A percentile compares a stretch with the other conserved stretches of the same genome.
phyloP scores from a whole-genome alignment of 2,329 filamentous ascomycete species.

The Diaporthe helianthi region DNA sequence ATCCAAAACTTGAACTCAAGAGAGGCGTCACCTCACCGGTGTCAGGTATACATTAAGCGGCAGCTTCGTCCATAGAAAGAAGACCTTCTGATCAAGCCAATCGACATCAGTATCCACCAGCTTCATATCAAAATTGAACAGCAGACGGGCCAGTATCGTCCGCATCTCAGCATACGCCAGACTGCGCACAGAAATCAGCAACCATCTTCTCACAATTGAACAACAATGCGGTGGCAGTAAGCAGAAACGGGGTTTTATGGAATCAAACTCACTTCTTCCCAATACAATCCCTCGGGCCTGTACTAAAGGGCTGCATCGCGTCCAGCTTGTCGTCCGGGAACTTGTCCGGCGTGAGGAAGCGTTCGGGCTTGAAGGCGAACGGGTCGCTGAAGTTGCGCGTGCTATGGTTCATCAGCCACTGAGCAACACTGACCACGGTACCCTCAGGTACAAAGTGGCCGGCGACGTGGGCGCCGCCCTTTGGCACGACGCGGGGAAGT shows the following conservation, averaged over 20 bases:
- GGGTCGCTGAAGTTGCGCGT: slow-evolving; percentile 53
- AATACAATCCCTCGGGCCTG: slow-evolving; percentile 58
- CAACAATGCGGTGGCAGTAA: no score
- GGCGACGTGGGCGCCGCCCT: slow-evolving; percentile 44
- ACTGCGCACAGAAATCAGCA: slow-evolving; percentile 39
- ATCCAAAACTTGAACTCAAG: no score
- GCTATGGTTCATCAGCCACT: slow-evolving; percentile 54
- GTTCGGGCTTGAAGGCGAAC: slow-evolving; percentile 54
- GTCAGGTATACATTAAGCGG: slow-evolving; percentile 47
- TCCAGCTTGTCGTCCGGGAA: slow-evolving; percentile 52
- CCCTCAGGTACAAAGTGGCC: slow-evolving; percentile 44
- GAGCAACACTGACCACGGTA: slow-evolving; percentile 50
- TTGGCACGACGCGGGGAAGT: slow-evolving; percentile 42
- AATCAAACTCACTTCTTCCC: slow-evolving; percentile 52
- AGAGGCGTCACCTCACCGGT: slow-evolving; percentile 36
- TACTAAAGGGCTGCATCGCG: slow-evolving; percentile 55
- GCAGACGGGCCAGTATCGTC: slow-evolving; percentile 53
- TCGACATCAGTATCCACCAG: slow-evolving; percentile 46
- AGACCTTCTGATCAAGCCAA: slow-evolving; percentile 52
- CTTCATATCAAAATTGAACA: slow-evolving; percentile 58
- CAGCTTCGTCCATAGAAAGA: slow-evolving; percentile 50
- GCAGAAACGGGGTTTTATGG: not conserved
- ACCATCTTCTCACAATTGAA: not conserved
- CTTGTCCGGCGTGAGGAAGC: slow-evolving; percentile 50
- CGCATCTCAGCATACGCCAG: slow-evolving; percentile 59